phyloP scores from a whole-genome alignment of 768 basidiomycete genomes.

The Phaeolepiota aurea region DNA sequence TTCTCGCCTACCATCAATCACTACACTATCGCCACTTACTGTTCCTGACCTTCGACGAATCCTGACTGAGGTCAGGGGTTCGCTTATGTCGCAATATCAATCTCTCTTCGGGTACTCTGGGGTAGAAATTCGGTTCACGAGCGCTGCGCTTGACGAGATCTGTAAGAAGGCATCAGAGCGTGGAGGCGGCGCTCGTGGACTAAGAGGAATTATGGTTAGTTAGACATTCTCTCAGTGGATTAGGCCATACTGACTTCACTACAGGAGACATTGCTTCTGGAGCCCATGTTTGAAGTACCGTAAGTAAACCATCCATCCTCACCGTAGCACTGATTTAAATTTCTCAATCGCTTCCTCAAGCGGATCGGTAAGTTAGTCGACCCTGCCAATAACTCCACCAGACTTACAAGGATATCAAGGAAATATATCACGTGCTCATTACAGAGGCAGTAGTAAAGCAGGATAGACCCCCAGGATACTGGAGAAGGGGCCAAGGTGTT shows the following conservation, averaged over 20 bases:
- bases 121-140: slow-evolving; percentile 83
- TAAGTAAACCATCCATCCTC: slow-evolving; percentile 31
- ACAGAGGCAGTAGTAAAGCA: slow-evolving; percentile 64
- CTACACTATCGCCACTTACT: slow-evolving; percentile 73
- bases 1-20: slow-evolving; percentile 87
- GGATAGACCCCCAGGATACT: slow-evolving; percentile 60
- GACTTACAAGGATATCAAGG: slow-evolving; percentile 45
- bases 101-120: slow-evolving; percentile 79
- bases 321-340: slow-evolving; percentile 2
- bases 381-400: background rate
- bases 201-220: slow-evolving; percentile 81
- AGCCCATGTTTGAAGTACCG: slow-evolving; percentile 92
- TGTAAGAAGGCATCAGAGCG: slow-evolving; percentile 71
- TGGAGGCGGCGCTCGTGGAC: slow-evolving; percentile 85
- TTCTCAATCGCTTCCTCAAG: slow-evolving; percentile 27
- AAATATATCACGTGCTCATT: slow-evolving; percentile 77
- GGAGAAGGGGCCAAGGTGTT: slow-evolving; percentile 57
- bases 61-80: slow-evolving; percentile 87
- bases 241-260: slow-evolving; percentile 2
- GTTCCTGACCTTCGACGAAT: slow-evolving; percentile 81
- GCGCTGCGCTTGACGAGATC: slow-evolving; percentile 70
- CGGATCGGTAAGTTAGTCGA: slow-evolving; percentile 49
- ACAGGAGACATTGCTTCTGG: slow-evolving; percentile 74
- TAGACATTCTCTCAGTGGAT: no score
- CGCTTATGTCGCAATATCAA: slow-evolving; percentile 83